A percentile compares a stretch with the other conserved stretches of the same genome.
These are phyloP conservation scores for Oryza nivara DNA, from an alignment of 176 grass and related monocot species.

Conservation along the genomic window DNA sequence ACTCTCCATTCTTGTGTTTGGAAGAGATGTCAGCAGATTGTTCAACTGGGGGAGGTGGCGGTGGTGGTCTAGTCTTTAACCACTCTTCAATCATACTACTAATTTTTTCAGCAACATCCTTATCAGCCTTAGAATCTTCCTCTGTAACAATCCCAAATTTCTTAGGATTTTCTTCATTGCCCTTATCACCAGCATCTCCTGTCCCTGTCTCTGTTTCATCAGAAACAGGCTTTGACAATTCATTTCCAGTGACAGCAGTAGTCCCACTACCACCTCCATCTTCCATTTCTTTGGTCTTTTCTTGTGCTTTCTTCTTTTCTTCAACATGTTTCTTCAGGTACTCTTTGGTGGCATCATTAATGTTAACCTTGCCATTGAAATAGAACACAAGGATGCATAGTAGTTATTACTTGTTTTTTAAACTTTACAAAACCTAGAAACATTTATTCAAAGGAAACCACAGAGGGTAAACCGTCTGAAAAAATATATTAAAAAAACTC, in stretches of 20 bases:
- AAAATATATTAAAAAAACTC: background rate
- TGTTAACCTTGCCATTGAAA: slow-evolving; percentile 72
- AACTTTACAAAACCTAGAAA: slow-evolving; percentile 7
- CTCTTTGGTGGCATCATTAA: slow-evolving; percentile 90
- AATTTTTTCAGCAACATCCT: slow-evolving; percentile 63
- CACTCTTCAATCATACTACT: slow-evolving; percentile 85
- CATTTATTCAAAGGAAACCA: slow-evolving; percentile 39
- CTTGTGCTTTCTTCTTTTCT: slow-evolving; percentile 79
- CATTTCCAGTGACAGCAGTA: slow-evolving; percentile 54
- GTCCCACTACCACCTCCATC: slow-evolving; percentile 34
- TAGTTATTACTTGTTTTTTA: slow-evolving; percentile 20
- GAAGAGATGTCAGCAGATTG: slow-evolving; percentile 54
- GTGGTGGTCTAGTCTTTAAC: slow-evolving; percentile 80
- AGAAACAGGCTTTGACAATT: slow-evolving; percentile 48
- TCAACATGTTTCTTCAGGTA: slow-evolving; percentile 92
- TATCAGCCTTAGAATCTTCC: slow-evolving; percentile 79
- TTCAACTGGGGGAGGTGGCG: slow-evolving; percentile 64
- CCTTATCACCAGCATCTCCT: slow-evolving; percentile 56
- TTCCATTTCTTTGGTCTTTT: slow-evolving; percentile 71
- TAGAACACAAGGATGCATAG: slow-evolving; percentile 26
- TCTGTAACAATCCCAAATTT: slow-evolving; percentile 88
- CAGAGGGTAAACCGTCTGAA: slow-evolving; percentile 7
- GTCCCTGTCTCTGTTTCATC: slow-evolving; percentile 63
- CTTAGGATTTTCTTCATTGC: slow-evolving; percentile 55
- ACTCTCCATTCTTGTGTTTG: slow-evolving; percentile 62